Evolutionary conservation across 1,284 basidiomycete species (phyloP), one percentile per base, ranked within the genome.

Genomic region (Trichosporon faecale): DNA sequence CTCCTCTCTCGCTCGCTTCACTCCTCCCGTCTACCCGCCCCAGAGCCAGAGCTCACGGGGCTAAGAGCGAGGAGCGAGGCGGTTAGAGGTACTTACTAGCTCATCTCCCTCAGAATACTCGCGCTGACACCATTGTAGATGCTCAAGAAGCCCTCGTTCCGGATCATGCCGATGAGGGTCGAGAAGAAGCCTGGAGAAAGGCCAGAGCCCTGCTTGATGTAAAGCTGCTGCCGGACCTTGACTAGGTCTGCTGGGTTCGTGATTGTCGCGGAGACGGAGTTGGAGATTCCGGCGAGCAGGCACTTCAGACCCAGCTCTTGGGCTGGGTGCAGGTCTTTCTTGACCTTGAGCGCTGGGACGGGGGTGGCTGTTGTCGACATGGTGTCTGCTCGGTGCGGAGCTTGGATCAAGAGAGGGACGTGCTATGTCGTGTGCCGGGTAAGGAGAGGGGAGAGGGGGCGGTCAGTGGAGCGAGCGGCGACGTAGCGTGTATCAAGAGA

Each of bases 211-310:
- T 69, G 46, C 66, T 73, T 73, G 25, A 73, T 67, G 55, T 66
- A 73, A 23, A 73, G 66, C 68, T 73, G 72, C 63, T 73, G 72
- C 4, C 72, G 68, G 25, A 73, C 72, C 33, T 73, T 73, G 57
- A 73, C 72, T 27, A 73, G 60, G 66, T 73, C 72, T 7, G 70
- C 70, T 1, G 72, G 72, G 64, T 73, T 73, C 11, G 72, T 73
- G 44, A 71, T 49, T 1, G 49, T 66, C 25, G 72, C 72, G 5
- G 64, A 66, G 23, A 69, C 57, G 2, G 70, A 60, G 69, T 71
- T 71, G 9, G 70, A 67, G 27, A 71, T 27, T 37, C 72, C 72
- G 25, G 55, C 55, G 27, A 60, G 55, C n/a, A 60, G 55, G 16
- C 55, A 60, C 16, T 60, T 70, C 46, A 21, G 52, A n/a, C 31